Evolutionary conservation across 257 asterid genomes (phyloP), one percentile per base, ranked within the genome.

Genomic region (Solanum ahanhuiri): DNA sequence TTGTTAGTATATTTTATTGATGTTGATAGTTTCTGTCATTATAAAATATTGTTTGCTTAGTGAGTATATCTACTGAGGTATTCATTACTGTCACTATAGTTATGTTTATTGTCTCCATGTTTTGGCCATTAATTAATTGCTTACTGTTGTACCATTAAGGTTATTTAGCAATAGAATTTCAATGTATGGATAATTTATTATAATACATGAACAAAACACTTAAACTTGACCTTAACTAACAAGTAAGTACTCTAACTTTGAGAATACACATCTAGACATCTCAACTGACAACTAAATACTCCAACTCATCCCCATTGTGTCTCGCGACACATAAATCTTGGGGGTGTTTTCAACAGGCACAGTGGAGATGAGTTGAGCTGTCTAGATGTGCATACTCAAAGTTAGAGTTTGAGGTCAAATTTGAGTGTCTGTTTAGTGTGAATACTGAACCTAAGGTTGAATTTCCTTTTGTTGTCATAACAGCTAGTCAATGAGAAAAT

Each of bases 21-120:
- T 88, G 89, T 88, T 89, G 39, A 25, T 69, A 83, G 76, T 83
- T 7, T 86, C 39, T 70, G 9, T 35, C 76, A 39, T 60, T 83
- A 39, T 25, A 22, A 82, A 45, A 57, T 70, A 30, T 81, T 79
- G 54, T 51, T 86, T 84, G 75, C 85, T 88, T 84, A 35, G 18
- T 22, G 35, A 67, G 60, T 81, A 79, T 37, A 9, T 28, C 9
- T 45, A 45, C 66, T 28, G 48, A 77, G 77, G 60, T 81, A 79
- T 37, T 70, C 83, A 37, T 35, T n/a, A 57, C 18, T 87, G 84
- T 85, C 85, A 89, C 79, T 73, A 33, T 3, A 43, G 86, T 82
- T 83, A 83, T 81, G 76, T 72, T 87, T 72, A 43, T 84, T 81
- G 60, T 64, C 54, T 88, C 60, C 81, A 84, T 76, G 67, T 75